Evolutionary conservation across 305 asterid genomes (phyloP).

Genomic region (Fraxinus velutina): DNA sequence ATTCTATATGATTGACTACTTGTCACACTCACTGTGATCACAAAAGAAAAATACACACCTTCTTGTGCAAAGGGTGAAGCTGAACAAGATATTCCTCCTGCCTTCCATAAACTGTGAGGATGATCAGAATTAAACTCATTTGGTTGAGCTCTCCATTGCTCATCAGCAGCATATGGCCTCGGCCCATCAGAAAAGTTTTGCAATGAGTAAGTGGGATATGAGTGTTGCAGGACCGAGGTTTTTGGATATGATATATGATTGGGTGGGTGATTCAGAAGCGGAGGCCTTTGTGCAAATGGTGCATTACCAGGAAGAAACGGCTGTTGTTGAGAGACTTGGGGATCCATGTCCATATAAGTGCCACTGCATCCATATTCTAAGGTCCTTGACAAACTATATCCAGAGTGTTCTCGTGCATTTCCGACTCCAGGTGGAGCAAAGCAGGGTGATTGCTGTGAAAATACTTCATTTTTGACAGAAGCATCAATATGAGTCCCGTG

Average conservation of each 20-base stretch:
- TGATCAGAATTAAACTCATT: slow-evolving; percentile 51
- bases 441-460: slow-evolving; percentile 50
- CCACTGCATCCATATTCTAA: slow-evolving; percentile 55
- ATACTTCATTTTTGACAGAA: slow-evolving; percentile 46
- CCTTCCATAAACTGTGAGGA: slow-evolving; percentile 56
- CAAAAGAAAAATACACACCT: slow-evolving; percentile 39
- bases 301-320: slow-evolving; percentile 49
- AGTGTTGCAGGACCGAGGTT: slow-evolving; percentile 52
- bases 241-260: slow-evolving; percentile 68
- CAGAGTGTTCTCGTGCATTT: slow-evolving; percentile 48
- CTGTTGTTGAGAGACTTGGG: slow-evolving; percentile 56
- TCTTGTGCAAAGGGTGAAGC: slow-evolving; percentile 63
- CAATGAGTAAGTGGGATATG: slow-evolving; percentile 47
- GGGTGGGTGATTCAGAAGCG: slow-evolving; percentile 53
- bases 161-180: slow-evolving; percentile 56
- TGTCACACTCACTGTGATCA: background rate
- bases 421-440: slow-evolving; percentile 52
- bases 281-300: slow-evolving; percentile 63
- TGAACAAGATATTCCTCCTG: slow-evolving; percentile 56
- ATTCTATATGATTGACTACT: background rate
- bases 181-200: slow-evolving; percentile 57
- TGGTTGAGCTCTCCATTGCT: slow-evolving; percentile 59
- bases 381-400: slow-evolving; percentile 50
- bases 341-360: slow-evolving; percentile 37
- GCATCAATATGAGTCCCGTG: slow-evolving; percentile 49